Base-by-base conservation (phyloP, 2,329 filamentous ascomycete genomes). In the Cladophialophora yegresii region DNA sequence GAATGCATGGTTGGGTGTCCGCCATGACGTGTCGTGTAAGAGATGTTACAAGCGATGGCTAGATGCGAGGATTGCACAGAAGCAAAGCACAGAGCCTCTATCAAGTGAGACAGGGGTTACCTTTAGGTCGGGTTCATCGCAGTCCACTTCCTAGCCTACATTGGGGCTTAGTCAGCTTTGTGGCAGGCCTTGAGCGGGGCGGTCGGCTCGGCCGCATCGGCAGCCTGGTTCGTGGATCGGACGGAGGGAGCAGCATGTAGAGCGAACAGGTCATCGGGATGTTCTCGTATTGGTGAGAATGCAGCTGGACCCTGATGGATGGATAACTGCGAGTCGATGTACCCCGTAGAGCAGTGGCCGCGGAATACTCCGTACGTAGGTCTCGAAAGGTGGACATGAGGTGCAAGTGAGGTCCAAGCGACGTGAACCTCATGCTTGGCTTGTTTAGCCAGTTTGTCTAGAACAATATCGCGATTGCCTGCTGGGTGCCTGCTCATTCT, bases 1-100 rank as follows among this genome's bases (percentile, higher is more conserved):
- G 51, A 23, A 40, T 49, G 49, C 30, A 63, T n/a, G 51, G 33
- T 13, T 62, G 53, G 26, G 33, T 62, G 3, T 55, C 45, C 36
- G 51, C 43, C 22, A 26, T 62, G 51, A 4, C 43, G 12, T 59
- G 20, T 10, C 4, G 45, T n/a, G 8, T 10, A 36, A 7, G 20
- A 51, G 22, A 13, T n/a, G 9, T 13, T 16, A 23, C 26, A n/a
- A 16, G 6, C 26, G n/a, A 20, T 1, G 53, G 7, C 16, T 6
- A 47, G 36, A 43, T 50, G 26, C 10, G n/a, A 50, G 12, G 13
- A 26, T 30, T 22, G 13, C 26, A 9, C 33, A 16, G 33, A 40
- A 16, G 33, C 33, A 40, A 16, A 40, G 2, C 13, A 13, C 33
- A 40, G 12, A 40, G 23, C 10, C 22, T 45, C 7, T 23, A 28